Evolutionary conservation across 1,139 yeast genomes (phyloP).

Genomic region (Yamadazyma atmosphaerica): DNA sequence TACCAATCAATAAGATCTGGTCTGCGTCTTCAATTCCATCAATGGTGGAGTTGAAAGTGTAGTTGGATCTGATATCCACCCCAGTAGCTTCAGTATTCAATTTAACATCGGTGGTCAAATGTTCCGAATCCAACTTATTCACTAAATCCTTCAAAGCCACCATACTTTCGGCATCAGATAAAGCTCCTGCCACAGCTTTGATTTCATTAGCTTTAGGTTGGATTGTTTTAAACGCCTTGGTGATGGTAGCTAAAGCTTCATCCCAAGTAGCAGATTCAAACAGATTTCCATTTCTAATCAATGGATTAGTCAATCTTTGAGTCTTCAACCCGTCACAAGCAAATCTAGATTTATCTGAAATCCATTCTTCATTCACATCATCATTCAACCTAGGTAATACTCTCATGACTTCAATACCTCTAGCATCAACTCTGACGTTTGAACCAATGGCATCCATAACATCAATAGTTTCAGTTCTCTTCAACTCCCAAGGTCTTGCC

Average conservation of each 20-base stretch:
- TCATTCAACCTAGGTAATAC: conserved; percentile 85
- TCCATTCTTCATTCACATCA: conserved; percentile 90
- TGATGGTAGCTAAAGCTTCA: conserved; percentile 73
- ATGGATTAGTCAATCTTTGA: conserved; percentile 82
- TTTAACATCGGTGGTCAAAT: conserved; percentile 70
- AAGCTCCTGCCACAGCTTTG: conserved; percentile 81
- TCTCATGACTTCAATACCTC: conserved; percentile 89
- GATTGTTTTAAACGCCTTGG: conserved; percentile 59
- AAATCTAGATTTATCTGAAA: conserved; percentile 82
- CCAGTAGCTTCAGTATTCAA: conserved; percentile 68
- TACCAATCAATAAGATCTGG: conserved; percentile 74
- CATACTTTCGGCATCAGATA: conserved; percentile 80
- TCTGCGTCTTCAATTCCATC: conserved; percentile 84
- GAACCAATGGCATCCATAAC: conserved; percentile 85
- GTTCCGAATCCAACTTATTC: conserved; percentile 78
- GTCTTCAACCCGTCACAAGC: conserved; percentile 86
- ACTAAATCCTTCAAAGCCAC: conserved; percentile 80
- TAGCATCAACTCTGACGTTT: conserved; percentile 78
- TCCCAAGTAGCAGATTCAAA: conserved; percentile 87
- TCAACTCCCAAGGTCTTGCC: conserved; percentile 94
- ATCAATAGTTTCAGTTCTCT: conserved; percentile 85
- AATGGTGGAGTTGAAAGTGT: conserved; percentile 76
- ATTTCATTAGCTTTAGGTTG: conserved; percentile 70
- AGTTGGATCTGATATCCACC: conserved; percentile 75
- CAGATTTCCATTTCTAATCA: conserved; percentile 68